phyloP scores from a whole-genome alignment of 306 rosid genomes.

The Astragalus glycyphyllos region DNA sequence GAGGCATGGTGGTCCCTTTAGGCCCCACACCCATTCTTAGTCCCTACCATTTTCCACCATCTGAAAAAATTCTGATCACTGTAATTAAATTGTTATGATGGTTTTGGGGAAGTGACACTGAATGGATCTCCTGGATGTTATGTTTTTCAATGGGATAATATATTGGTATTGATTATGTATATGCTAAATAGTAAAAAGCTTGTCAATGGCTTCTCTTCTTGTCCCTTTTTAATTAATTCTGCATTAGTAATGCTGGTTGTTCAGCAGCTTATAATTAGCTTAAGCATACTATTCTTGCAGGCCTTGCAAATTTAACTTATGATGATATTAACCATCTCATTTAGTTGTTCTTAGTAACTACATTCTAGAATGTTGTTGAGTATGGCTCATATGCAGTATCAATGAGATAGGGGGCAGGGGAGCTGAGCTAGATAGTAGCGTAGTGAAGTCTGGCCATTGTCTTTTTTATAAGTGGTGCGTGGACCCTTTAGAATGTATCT shows the following conservation, averaged over 20 bases:
- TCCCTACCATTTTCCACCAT: constrained; percentile 63
- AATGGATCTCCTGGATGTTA: constrained; percentile 43
- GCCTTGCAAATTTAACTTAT: constrained; percentile 28
- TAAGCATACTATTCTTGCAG: constrained; percentile 43
- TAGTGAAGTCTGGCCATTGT: no score
- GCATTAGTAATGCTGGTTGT: constrained; percentile 38
- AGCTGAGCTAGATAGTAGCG: no score
- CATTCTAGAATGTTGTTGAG: no score
- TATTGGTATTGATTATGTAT: not conserved
- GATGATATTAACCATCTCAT: not conserved
- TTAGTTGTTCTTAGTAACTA: no score
- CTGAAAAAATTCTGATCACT: constrained; percentile 37
- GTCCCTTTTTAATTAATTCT: constrained; percentile 32
- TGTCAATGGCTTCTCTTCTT: constrained; percentile 31
- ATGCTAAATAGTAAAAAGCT: constrained; percentile 41
- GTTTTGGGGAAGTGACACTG: constrained; percentile 43
- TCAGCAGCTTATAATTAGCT: constrained; percentile 48
- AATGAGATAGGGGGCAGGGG: no score
- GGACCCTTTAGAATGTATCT: no score
- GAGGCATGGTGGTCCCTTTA: constrained; percentile 56
- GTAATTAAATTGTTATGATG: constrained; percentile 51
- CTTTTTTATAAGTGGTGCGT: no score
- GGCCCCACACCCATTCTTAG: constrained; percentile 47
- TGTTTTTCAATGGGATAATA: constrained; percentile 2
- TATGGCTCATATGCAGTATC: no score